Evolutionary conservation across 495 filamentous ascomycete species (phyloP).

Genomic region (Podospora pseudocomata): DNA sequence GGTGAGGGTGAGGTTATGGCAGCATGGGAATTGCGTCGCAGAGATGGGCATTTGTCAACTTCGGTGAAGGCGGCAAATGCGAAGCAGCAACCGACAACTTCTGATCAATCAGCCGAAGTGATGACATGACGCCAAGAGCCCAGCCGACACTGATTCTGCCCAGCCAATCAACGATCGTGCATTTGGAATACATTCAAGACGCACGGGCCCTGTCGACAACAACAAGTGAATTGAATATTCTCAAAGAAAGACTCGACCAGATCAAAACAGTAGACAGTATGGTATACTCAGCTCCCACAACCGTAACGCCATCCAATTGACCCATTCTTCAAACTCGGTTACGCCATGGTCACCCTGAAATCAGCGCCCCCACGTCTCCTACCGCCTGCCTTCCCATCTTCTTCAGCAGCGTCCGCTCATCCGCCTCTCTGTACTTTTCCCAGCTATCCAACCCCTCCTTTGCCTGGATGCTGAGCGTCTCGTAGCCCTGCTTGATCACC

Average conservation of each 20-base stretch:
- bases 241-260: too few species aligned
- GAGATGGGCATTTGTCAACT: constrained; percentile 5
- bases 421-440: constrained; percentile 73
- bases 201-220: background rate
- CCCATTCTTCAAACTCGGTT: too few species aligned
- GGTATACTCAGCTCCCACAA: background rate
- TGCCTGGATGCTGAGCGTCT: constrained; percentile 82
- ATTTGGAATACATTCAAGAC: constrained; percentile 29
- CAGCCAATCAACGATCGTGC: constrained; percentile 37
- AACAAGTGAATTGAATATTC: background rate
- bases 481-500: constrained; percentile 94
- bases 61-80: constrained; percentile 9
- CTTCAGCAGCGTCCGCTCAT: constrained; percentile 75
- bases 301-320: background rate
- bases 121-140: constrained; percentile 42
- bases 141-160: constrained; percentile 32
- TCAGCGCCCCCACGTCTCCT: constrained; percentile 54
- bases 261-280: background rate
- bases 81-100: constrained; percentile 9
- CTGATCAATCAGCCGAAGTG: constrained; percentile 18
- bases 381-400: constrained; percentile 76
- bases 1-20: constrained; percentile 4
- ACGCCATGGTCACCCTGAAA: constrained; percentile 29
- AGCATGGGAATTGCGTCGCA: constrained; percentile 12
- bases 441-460: constrained; percentile 79